Percentiles rank a stretch among this genome's conserved stretches.
phyloP scores from a whole-genome alignment of 208 protist genomes.

The Phytomonas francai region DNA sequence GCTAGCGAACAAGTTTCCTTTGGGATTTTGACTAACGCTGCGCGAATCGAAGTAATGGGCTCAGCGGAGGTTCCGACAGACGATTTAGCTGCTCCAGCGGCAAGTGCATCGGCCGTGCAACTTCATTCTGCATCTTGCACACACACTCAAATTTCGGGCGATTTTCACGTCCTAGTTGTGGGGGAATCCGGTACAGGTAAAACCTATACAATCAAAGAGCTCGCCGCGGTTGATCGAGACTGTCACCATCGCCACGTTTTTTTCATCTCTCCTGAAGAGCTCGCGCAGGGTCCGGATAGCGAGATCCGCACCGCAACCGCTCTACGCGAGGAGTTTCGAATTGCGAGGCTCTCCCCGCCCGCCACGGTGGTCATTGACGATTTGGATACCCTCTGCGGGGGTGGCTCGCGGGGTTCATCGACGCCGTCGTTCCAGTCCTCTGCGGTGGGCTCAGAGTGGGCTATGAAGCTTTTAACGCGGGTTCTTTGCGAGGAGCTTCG shows the following conservation, averaged over 20 bases:
- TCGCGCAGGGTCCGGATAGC: constrained; percentile 28
- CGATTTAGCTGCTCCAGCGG: no score
- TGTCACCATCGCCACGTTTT: constrained; percentile 11
- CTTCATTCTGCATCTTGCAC: no score
- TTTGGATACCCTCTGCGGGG: constrained; percentile 38
- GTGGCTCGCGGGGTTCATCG: background rate
- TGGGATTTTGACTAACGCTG: no score
- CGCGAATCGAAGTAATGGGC: no score
- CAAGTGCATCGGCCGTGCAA: no score
- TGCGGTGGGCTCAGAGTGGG: constrained; percentile 28
- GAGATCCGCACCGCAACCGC: constrained; percentile 77
- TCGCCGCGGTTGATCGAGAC: background rate
- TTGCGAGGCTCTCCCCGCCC: constrained; percentile 81
- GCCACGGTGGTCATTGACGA: constrained; percentile 50
- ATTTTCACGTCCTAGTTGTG: constrained; percentile 25
- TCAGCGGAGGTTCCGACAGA: no score
- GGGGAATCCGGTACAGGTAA: constrained; percentile 45
- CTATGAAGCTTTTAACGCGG: constrained; percentile 28
- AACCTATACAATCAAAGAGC: constrained; percentile 17
- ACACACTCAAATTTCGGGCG: no score
- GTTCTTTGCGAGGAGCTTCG: constrained; percentile 30
- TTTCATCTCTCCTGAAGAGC: constrained; percentile 26
- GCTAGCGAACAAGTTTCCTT: no score
- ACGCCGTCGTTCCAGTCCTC: constrained; percentile 9
- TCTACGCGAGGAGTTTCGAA: constrained; percentile 88